These are phyloP conservation scores for Colletotrichum australisinense DNA, from an alignment of 2,329 filamentous ascomycete genomes.

Conservation along the genomic window DNA sequence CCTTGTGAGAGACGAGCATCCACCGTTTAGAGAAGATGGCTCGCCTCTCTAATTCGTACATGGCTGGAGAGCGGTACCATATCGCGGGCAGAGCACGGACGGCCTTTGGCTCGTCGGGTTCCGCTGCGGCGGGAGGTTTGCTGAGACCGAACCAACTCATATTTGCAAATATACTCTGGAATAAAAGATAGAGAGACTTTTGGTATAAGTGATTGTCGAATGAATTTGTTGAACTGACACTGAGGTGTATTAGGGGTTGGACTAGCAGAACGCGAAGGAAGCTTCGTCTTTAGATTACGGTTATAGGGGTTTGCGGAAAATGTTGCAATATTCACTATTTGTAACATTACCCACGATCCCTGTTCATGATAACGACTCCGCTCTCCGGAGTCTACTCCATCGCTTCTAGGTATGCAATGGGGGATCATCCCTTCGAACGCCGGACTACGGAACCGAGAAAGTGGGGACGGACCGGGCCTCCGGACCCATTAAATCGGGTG, in stretches of 20 bases:
- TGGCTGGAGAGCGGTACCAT: constrained; percentile 42
- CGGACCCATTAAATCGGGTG: not conserved
- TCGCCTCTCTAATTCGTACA: constrained; percentile 54
- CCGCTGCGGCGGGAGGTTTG: not conserved
- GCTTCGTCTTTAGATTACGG: not conserved
- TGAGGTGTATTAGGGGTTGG: too few relatives aligned
- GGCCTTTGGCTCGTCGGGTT: not conserved
- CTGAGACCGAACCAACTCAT: not conserved
- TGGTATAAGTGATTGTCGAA: not conserved
- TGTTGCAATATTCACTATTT: not conserved
- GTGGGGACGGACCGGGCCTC: not conserved
- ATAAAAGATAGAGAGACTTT: not conserved
- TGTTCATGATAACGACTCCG: not conserved
- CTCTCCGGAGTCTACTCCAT: not conserved
- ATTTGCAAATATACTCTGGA: not conserved
- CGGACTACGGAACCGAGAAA: not conserved
- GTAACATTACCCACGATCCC: not conserved
- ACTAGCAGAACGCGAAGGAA: not conserved
- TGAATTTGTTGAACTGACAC: not conserved
- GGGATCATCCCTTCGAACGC: not conserved
- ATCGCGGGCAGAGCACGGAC: constrained; percentile 38
- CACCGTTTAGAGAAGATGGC: constrained; percentile 52
- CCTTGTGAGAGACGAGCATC: constrained; percentile 41
- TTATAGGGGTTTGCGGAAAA: not conserved
- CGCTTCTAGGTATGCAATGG: not conserved